These are phyloP conservation scores for Forsythia viridissima DNA, from an alignment of 257 asterid genomes.

Conservation along the genomic window DNA sequence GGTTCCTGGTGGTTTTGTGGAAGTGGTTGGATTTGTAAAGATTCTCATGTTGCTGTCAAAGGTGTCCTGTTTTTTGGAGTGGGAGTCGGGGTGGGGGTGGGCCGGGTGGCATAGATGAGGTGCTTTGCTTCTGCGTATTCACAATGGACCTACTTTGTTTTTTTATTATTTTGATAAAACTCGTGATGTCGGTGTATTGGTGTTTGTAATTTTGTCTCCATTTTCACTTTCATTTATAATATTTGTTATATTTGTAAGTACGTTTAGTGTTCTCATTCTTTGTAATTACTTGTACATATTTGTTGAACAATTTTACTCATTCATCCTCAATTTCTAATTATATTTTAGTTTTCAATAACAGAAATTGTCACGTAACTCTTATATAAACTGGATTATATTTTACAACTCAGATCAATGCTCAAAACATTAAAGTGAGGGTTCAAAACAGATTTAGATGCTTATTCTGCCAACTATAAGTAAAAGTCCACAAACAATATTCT, in stretches of 20 bases:
- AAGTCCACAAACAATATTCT: too few species aligned
- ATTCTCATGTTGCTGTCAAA: slow-evolving; percentile 28
- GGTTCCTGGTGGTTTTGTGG: slow-evolving; percentile 21
- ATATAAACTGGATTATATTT: too few species aligned
- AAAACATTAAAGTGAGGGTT: too few species aligned
- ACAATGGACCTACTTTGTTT: slow-evolving; percentile 19
- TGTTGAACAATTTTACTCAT: background rate
- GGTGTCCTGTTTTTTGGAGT: slow-evolving; percentile 21
- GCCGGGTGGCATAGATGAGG: background rate
- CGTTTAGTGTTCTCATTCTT: background rate
- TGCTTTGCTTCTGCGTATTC: slow-evolving; percentile 4
- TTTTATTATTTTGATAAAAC: background rate
- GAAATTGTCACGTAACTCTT: background rate
- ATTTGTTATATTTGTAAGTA: background rate
- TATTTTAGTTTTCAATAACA: too few species aligned
- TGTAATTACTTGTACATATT: background rate
- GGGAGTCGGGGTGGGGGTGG: background rate
- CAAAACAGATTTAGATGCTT: too few species aligned
- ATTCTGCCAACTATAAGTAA: background rate
- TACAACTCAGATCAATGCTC: too few species aligned
- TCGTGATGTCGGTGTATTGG: slow-evolving; percentile 4
- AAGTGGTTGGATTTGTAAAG: slow-evolving; percentile 27
- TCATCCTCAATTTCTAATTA: too few species aligned
- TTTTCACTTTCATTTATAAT: slow-evolving; percentile 5
- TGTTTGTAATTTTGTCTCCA: slow-evolving; percentile 19